Conservation (phyloP, 495 filamentous ascomycete species). For the Talaromyces stipitatus region DNA sequence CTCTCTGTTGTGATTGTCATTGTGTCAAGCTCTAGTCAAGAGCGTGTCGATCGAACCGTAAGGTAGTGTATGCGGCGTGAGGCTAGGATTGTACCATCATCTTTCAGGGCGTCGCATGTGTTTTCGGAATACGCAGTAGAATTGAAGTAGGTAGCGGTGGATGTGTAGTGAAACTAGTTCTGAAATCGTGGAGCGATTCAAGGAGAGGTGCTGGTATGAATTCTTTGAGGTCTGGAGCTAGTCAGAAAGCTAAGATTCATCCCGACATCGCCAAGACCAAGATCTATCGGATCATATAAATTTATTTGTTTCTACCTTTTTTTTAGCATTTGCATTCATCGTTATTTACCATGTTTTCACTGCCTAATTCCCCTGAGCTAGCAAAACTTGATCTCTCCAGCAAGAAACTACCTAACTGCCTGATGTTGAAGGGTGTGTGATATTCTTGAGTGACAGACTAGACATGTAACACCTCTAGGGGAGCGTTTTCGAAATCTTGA, state of each 20-base stretch:
- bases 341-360: too few relatives aligned
- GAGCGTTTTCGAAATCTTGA: too few relatives aligned
- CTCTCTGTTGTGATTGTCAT: slow-evolving; percentile 45
- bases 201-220: background rate
- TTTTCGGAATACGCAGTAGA: background rate
- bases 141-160: background rate
- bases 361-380: too few relatives aligned
- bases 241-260: background rate
- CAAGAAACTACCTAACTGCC: too few relatives aligned
- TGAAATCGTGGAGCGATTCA: background rate
- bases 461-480: too few relatives aligned
- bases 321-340: too few relatives aligned
- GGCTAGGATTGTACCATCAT: slow-evolving; percentile 4
- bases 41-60: background rate
- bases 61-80: background rate
- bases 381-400: too few relatives aligned
- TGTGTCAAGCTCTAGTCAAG: slow-evolving; percentile 8
- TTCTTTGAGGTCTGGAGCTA: background rate
- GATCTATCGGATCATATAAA: slow-evolving; percentile 1
- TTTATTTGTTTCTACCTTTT: too few relatives aligned
- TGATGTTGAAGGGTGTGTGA: too few relatives aligned
- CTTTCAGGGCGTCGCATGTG: background rate
- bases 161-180: background rate
- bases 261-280: background rate
- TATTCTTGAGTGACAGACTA: too few relatives aligned